Conservation (phyloP, 2,329 filamentous ascomycete species). For the Shiraia bambusicola region DNA sequence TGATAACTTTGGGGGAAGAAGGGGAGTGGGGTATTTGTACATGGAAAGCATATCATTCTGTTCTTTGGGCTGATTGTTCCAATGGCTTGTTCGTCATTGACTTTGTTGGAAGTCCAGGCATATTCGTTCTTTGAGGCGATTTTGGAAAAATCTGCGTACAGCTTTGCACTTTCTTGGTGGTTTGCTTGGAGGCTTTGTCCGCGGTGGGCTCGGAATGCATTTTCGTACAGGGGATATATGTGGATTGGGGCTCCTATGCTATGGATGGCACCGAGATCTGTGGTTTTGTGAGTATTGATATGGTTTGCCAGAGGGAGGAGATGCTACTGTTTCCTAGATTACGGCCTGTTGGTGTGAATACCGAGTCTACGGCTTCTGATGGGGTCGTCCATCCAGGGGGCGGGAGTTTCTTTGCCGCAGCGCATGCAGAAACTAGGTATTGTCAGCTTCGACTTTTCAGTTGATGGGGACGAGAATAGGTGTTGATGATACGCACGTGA, state of each 20-base stretch:
- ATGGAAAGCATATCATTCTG: constrained; percentile 68
- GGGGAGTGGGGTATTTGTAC: constrained; percentile 46
- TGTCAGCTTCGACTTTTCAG: constrained; percentile 5
- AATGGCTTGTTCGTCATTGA: constrained; percentile 55
- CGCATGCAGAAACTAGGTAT: constrained; percentile 51
- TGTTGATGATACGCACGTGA: constrained; percentile 47
- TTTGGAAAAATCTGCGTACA: constrained; percentile 64
- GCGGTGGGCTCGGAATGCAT: constrained; percentile 60
- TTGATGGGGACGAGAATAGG: neutral
- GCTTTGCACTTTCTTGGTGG: constrained; percentile 57
- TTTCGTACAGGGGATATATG: constrained; percentile 68
- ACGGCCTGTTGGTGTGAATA: constrained; percentile 55
- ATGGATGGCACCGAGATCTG: constrained; percentile 60
- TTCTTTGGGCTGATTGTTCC: constrained; percentile 58
- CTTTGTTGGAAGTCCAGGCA: constrained; percentile 60
- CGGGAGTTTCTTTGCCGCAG: constrained; percentile 55
- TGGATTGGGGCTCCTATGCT: constrained; percentile 65
- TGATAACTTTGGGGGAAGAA: too few species aligned
- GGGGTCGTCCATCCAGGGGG: constrained; percentile 62
- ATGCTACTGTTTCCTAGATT: constrained; percentile 47
- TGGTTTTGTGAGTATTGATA: constrained; percentile 14
- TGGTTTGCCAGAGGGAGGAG: constrained; percentile 14
- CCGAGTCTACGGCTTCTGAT: constrained; percentile 48
- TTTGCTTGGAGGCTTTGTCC: constrained; percentile 59
- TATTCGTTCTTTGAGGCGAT: constrained; percentile 56